Base-by-base conservation (phyloP, 176 grass and related monocot genomes). In the Themeda triandra region DNA sequence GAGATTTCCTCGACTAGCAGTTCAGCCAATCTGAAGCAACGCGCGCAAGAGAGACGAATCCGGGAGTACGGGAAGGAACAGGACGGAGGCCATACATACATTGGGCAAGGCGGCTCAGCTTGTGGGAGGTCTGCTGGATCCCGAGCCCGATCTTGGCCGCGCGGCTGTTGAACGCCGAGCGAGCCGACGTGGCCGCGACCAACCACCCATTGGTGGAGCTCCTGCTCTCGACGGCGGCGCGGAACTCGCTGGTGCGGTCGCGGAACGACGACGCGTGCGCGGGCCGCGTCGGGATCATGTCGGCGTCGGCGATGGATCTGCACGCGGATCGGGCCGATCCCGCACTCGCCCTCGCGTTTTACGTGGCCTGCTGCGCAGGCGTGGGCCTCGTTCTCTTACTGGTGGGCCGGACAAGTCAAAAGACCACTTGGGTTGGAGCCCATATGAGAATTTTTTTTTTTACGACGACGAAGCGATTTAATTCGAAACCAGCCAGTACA, bases 51-150 rank as follows among this genome's bases (percentile, higher is more conserved):
- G 37, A 59, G 23, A 25, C 8, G 12, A 17, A 3, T 3, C 63
- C 3, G 5, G 37, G 66, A 42, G 10, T 2, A 79, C 1, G 67
- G 4, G 32, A 27, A 41, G 23, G 48, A 41, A 29, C 14, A 19
- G 63, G 1, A 21, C 24, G 15, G 6, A 6, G 17, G 4, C 4
- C 1, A 78, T 81, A 98, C 1, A 78, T 81, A 98, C 95, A 84
- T 80, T 93, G 92, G 41, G 95, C 92, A 19, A 98, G 92, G 73
- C 91, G 90, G 33, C 91, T 87, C 56, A 98, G 91, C 86, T 98
- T 98, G 87, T 98, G 88, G 23, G 95, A 93, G 54, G 95, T 95
- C 66, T 95, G 92, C 79, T 98, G 92, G 75, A 98, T 98, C 77
- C 92, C 92, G 42, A 98, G 89, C 67, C 91, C 92, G 77, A 98